These are phyloP conservation scores for Boletus sp. DNA, from an alignment of 768 basidiomycete genomes.

Conservation along the genomic window DNA sequence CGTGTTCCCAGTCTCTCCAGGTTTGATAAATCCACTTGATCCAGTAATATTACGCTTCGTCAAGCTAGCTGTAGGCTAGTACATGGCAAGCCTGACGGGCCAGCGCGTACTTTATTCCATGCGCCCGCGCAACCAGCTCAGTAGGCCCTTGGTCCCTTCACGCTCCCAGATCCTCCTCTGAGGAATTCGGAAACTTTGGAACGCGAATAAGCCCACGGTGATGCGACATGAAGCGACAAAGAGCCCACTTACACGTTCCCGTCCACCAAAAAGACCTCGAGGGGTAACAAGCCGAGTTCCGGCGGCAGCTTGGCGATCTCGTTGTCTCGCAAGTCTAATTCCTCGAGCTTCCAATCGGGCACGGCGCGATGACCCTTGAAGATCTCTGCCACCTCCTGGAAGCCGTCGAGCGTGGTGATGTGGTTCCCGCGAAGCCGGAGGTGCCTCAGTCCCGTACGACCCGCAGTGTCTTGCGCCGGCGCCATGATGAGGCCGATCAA, in stretches of 20 bases:
- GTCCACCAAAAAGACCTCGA: constrained; percentile 82
- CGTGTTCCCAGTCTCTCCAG: not conserved
- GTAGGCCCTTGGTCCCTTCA: constrained; percentile 78
- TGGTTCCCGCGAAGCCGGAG: constrained; percentile 70
- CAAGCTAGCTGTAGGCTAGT: not conserved
- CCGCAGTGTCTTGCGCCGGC: constrained; percentile 25
- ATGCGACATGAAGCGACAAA: not conserved
- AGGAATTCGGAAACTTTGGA: constrained; percentile 72
- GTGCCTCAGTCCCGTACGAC: constrained; percentile 58
- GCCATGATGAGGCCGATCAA: constrained; percentile 54
- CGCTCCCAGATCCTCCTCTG: constrained; percentile 82
- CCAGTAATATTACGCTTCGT: not conserved
- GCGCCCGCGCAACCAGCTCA: constrained; percentile 76
- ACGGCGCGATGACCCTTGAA: constrained; percentile 67
- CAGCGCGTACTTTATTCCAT: constrained; percentile 46
- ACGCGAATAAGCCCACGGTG: no score
- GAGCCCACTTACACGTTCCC: constrained; percentile 69
- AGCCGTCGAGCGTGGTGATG: constrained; percentile 59
- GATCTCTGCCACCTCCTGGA: constrained; percentile 56
- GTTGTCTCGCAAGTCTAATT: constrained; percentile 81
- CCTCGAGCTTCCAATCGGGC: constrained; percentile 73
- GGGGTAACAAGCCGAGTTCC: constrained; percentile 68
- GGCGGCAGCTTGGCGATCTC: constrained; percentile 68
- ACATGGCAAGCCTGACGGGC: not conserved
- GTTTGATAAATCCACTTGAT: not conserved